A percentile compares a stretch with the other conserved stretches of the same genome.
These are phyloP conservation scores for Falciphora oryzae DNA, from an alignment of 2,329 filamentous ascomycete species.

Conservation along the genomic window DNA sequence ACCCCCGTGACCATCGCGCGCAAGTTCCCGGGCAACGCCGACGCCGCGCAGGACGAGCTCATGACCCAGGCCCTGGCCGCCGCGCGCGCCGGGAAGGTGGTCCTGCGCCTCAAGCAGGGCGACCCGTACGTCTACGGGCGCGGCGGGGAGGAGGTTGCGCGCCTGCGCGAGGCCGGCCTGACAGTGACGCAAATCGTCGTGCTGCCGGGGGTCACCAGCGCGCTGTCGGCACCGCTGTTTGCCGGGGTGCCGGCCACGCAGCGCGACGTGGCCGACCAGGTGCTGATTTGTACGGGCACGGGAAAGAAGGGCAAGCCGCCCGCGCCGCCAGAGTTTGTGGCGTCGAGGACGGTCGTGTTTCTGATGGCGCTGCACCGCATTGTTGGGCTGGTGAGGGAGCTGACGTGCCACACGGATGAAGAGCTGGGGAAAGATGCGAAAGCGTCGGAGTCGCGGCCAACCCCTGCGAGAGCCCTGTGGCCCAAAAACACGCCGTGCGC, in stretches of 20 bases:
- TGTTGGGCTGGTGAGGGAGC: conserved; percentile 61
- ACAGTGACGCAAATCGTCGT: conserved; percentile 55
- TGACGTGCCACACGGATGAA: conserved; percentile 44
- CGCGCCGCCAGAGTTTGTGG: conserved; percentile 71
- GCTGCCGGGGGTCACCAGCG: conserved; percentile 84
- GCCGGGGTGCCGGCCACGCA: conserved; percentile 85
- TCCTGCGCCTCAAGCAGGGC: conserved; percentile 89
- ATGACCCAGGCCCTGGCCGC: conserved; percentile 70
- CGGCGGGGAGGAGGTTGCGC: conserved; percentile 86
- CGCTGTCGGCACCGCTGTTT: conserved; percentile 81
- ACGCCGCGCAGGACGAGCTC: conserved; percentile 86
- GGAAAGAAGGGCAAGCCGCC: conserved; percentile 83
- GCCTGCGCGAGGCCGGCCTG: conserved; percentile 69
- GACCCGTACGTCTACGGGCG: conserved; percentile 96
- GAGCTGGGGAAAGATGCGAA: conserved; percentile 17
- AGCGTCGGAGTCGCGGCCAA: no score
- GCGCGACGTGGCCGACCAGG: conserved; percentile 82
- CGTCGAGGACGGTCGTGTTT: conserved; percentile 80
- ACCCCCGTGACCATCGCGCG: conserved; percentile 87
- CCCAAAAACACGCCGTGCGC: conserved; percentile 79
- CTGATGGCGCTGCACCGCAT: conserved; percentile 93
- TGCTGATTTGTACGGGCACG: conserved; percentile 94
- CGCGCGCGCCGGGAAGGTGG: conserved; percentile 60
- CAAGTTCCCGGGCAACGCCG: conserved; percentile 97
- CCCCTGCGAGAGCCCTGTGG: conserved; percentile 49